These are phyloP conservation scores for Cymbidium sinense DNA, from an alignment of 106 monocot genomes.

Conservation along the genomic window DNA sequence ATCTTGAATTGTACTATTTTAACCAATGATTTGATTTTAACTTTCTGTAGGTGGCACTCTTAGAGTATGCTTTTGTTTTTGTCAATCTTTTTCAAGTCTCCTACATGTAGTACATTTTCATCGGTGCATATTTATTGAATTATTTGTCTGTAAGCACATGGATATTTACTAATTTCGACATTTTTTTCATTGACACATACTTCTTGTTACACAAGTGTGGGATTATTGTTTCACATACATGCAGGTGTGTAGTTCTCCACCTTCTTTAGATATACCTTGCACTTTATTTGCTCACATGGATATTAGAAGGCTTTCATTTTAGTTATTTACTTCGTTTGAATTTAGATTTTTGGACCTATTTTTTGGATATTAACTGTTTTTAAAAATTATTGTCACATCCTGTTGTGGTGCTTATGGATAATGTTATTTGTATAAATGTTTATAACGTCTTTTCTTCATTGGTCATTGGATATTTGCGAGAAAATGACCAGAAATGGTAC, in stretches of 20 bases:
- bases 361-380: background rate
- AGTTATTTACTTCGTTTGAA: background rate
- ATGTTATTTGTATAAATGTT: background rate
- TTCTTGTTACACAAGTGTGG: background rate
- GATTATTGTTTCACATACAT: too few relatives aligned
- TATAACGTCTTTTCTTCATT: constrained; percentile 5
- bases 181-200: background rate
- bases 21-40: constrained; percentile 1
- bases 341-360: background rate
- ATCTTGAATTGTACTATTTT: background rate
- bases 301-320: background rate
- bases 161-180: background rate
- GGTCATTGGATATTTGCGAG: constrained; percentile 95
- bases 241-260: background rate
- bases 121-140: background rate
- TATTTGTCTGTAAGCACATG: background rate
- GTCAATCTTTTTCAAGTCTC: background rate
- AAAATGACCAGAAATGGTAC: constrained; percentile 88
- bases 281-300: background rate
- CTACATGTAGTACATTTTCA: background rate
- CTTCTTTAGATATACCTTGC: constrained; percentile 1
- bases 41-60: background rate
- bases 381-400: background rate
- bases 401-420: background rate
- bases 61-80: background rate